Evolutionary conservation across 2,329 filamentous ascomycete species (phyloP), one percentile per base, ranked within the genome.

Genomic region (Beauveria varroae): DNA sequence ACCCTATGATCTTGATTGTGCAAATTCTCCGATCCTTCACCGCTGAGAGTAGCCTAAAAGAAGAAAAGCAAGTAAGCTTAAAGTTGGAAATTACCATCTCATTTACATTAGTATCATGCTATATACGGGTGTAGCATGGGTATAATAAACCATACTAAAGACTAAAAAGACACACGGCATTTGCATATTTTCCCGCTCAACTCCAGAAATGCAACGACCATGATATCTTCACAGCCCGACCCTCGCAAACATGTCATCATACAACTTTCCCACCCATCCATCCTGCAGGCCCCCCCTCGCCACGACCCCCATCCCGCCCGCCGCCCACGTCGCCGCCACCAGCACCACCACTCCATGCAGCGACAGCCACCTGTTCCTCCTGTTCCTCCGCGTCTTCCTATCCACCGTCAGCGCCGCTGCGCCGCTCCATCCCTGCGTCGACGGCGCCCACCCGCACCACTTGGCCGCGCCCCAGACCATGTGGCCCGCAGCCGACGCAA

Each of bases 401-500:
- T 85, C 83, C 8, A 79, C 70, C 0, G 69, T 63, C 63, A 71
- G 63, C 76, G 74, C 71, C 67, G 74, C 71, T 76, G 69, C 73
- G 1, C 70, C 79, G 71, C 68, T 74, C 71, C 67, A 77, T 76
- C 72, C 84, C 68, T 73, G 81, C 64, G 77, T 78, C 1, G 80
- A 78, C 22, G 88, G 87, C 56, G 86, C 80, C 52, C 83, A 78
- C 0, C 86, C 86, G 63, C 93, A 76, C 89, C 91, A 97, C 73
- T 85, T 88, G n/a, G 91, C 90, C 75, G 86, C 85, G 2, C 93
- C 93, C 85, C 91, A 96, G 8, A 90, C 84, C 72, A 93, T 86
- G 76, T 97, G 93, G 63, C 86, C 90, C 26, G 84, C 86, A 0
- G 86, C 89, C 0, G 87, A 75, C 18, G 77, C 78, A 7, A 96